A percentile compares a stretch with the other conserved stretches of the same genome.
Conservation (phyloP, 2,329 filamentous ascomycete species). For the Nannizziopsis arthrosporioides region DNA sequence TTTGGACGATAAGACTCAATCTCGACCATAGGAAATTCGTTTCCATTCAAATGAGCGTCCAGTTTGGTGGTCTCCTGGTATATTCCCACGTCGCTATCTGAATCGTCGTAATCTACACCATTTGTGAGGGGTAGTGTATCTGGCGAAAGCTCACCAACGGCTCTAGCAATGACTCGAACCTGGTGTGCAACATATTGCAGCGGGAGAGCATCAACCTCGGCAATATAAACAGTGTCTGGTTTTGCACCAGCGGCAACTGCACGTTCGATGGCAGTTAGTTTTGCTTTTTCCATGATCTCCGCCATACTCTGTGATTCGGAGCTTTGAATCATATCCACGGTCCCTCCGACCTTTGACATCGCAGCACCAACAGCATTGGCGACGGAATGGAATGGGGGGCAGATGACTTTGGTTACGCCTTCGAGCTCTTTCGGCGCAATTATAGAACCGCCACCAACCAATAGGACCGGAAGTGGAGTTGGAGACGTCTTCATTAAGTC, state of each 20-base stretch:
- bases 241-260: slow-evolving; percentile 39
- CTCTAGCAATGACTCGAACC: slow-evolving; percentile 41
- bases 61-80: slow-evolving; percentile 16
- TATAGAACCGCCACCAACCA: slow-evolving; percentile 47
- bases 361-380: slow-evolving; percentile 51
- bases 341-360: slow-evolving; percentile 42
- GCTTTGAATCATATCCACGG: slow-evolving; percentile 40
- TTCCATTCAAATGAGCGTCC: slow-evolving; percentile 10
- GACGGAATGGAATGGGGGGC: slow-evolving; percentile 41
- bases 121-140: slow-evolving; percentile 13
- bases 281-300: slow-evolving; percentile 16
- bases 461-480: slow-evolving; percentile 39
- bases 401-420: slow-evolving; percentile 40
- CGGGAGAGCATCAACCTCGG: slow-evolving; percentile 45
- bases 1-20: slow-evolving; percentile 31
- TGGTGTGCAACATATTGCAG: slow-evolving; percentile 46
- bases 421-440: slow-evolving; percentile 37
- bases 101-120: slow-evolving; percentile 18
- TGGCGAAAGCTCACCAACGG: slow-evolving; percentile 47
- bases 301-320: slow-evolving; percentile 21
- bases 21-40: slow-evolving; percentile 17
- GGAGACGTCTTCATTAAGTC: slow-evolving; percentile 46
- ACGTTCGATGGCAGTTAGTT: slow-evolving; percentile 31
- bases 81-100: slow-evolving; percentile 19
- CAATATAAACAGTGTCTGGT: slow-evolving; percentile 36